These are phyloP conservation scores for Prunus padus DNA, from an alignment of 306 rosid genomes.

Conservation along the genomic window DNA sequence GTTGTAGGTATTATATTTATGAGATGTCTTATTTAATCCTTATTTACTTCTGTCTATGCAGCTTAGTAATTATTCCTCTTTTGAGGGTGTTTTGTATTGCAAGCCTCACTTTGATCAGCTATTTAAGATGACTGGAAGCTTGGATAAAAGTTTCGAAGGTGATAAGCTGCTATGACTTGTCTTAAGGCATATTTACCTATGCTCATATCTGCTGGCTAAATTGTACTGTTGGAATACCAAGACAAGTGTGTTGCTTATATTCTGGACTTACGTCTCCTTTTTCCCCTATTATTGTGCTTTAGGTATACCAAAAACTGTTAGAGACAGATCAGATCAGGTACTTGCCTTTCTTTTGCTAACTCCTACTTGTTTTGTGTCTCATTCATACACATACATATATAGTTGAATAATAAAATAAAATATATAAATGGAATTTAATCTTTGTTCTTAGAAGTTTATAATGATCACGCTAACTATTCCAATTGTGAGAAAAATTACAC, in stretches of 20 bases:
- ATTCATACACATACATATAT: not conserved
- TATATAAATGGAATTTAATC: not conserved
- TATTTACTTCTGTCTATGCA: constrained; percentile 36
- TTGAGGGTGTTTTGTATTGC: constrained; percentile 85
- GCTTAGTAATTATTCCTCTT: constrained; percentile 83
- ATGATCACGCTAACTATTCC: not conserved
- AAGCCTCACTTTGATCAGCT: constrained; percentile 97
- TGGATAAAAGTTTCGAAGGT: constrained; percentile 97
- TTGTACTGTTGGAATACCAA: constrained; percentile 6
- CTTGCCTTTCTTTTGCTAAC: constrained; percentile 2
- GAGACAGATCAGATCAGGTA: constrained; percentile 82
- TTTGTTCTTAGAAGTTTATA: not conserved
- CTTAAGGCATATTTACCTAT: constrained; percentile 13
- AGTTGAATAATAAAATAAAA: not conserved
- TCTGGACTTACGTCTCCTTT: too few species aligned
- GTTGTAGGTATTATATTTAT: not conserved
- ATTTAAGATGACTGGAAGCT: constrained; percentile 89
- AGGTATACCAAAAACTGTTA: constrained; percentile 69
- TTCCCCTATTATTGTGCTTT: constrained; percentile 10
- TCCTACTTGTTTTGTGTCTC: not conserved
- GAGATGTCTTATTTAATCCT: constrained; percentile 2
- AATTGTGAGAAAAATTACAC: constrained; percentile 25
- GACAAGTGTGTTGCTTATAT: too few species aligned
- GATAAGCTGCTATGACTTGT: constrained; percentile 12
- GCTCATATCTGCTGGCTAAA: not conserved